Conservation (phyloP, 768 basidiomycete genomes). For the Amanita pallidorosea region DNA sequence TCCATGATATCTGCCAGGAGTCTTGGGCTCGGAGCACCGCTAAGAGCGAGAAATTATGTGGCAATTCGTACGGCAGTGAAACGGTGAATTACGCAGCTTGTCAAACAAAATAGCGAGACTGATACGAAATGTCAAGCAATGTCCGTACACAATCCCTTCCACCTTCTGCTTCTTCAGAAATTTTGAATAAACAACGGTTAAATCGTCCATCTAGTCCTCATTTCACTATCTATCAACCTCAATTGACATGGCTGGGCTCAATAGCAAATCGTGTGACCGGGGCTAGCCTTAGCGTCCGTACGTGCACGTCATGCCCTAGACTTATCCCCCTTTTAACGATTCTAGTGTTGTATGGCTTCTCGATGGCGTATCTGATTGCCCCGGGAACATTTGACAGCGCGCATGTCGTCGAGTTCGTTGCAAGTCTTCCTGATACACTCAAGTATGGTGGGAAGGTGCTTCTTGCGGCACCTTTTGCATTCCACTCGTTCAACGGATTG, state of each 20-base stretch:
- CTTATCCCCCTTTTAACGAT: not conserved
- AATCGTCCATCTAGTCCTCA: slow-evolving; percentile 89
- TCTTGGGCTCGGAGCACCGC: slow-evolving; percentile 30
- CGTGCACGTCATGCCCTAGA: slow-evolving; percentile 19
- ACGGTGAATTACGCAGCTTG: slow-evolving; percentile 22
- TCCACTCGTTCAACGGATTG: slow-evolving; percentile 84
- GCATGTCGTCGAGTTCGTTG: slow-evolving; percentile 62
- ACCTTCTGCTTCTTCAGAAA: slow-evolving; percentile 42
- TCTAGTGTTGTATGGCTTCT: slow-evolving; percentile 79
- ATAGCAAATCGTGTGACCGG: slow-evolving; percentile 87
- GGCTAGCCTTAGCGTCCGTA: slow-evolving; percentile 65
- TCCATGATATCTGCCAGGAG: slow-evolving; percentile 34
- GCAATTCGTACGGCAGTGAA: slow-evolving; percentile 27
- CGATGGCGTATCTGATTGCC: slow-evolving; percentile 75
- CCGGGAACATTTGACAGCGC: slow-evolving; percentile 74
- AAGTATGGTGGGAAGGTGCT: slow-evolving; percentile 71
- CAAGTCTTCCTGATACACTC: slow-evolving; percentile 60
- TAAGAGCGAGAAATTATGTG: slow-evolving; percentile 40
- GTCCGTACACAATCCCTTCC: slow-evolving; percentile 60
- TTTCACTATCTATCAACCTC: slow-evolving; percentile 93
- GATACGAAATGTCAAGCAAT: slow-evolving; percentile 20
- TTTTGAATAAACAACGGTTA: slow-evolving; percentile 83
- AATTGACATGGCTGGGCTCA: slow-evolving; percentile 83
- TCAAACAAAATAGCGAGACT: not conserved
- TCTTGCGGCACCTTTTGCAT: slow-evolving; percentile 82